These are phyloP conservation scores for Paramecium caudatum DNA, from an alignment of 73 alveolate species.

Conservation along the genomic window DNA sequence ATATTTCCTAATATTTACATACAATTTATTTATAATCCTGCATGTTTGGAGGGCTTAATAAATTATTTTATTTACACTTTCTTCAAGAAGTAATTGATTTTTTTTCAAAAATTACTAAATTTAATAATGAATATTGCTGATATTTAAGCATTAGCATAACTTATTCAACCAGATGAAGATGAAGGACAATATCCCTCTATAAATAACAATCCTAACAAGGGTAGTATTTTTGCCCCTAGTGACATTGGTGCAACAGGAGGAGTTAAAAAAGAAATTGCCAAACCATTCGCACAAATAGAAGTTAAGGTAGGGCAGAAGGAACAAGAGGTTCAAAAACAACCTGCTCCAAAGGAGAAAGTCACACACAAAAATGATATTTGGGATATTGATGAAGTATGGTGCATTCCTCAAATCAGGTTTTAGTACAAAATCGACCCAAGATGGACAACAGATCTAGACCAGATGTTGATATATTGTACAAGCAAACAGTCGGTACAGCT, in stretches of 20 bases:
- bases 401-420: background rate
- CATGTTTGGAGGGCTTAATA: too few species aligned
- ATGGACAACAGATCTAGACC: constrained; percentile 34
- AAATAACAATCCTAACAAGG: constrained; percentile 35
- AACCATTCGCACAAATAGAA: constrained; percentile 32
- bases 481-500: constrained; percentile 32
- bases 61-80: too few species aligned
- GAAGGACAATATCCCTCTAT: background rate
- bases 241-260: constrained; percentile 26
- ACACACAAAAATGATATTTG: constrained; percentile 56
- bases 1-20: too few species aligned
- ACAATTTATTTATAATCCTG: too few species aligned
- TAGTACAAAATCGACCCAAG: constrained; percentile 8
- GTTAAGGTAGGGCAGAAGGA: background rate
- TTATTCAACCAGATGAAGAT: constrained; percentile 11
- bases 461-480: constrained; percentile 26
- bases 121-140: constrained; percentile 30
- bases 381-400: constrained; percentile 59
- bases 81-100: too few species aligned
- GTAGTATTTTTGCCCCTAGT: constrained; percentile 30
- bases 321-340: background rate
- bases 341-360: background rate
- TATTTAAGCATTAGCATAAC: background rate
- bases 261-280: background rate
- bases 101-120: background rate